These are phyloP conservation scores for Prosopis cineraria DNA, from an alignment of 306 rosid species.

Conservation along the genomic window DNA sequence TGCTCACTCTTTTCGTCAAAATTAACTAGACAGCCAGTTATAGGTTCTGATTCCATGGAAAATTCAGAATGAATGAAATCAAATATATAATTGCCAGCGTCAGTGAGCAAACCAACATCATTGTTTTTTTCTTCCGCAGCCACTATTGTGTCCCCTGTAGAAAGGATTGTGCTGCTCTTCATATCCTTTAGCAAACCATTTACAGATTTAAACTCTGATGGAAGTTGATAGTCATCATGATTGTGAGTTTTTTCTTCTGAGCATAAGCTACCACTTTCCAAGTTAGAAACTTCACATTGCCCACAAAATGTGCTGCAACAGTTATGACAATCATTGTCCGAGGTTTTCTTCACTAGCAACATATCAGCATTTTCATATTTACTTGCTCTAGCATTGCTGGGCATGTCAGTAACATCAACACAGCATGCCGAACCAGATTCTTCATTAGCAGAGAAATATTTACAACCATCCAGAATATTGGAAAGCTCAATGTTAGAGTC, in stretches of 20 bases:
- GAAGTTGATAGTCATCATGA: not conserved
- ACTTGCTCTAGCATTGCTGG: conserved; percentile 37
- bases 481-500: conserved; percentile 37
- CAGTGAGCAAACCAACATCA: not conserved
- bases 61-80: not conserved
- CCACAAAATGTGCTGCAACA: conserved; percentile 35
- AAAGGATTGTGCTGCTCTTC: not conserved
- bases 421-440: conserved; percentile 37
- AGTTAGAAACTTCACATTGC: conserved; percentile 33
- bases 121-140: not conserved
- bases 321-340: conserved; percentile 35
- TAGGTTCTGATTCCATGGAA: not conserved
- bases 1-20: not conserved
- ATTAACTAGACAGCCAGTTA: not conserved
- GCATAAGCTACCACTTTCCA: not conserved
- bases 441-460: conserved; percentile 26
- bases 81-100: not conserved
- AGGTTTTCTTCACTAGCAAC: conserved; percentile 28
- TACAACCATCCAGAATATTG: conserved; percentile 30
- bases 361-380: conserved; percentile 46
- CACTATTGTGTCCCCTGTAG: not conserved
- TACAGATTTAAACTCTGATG: not conserved
- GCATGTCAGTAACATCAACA: conserved; percentile 33
- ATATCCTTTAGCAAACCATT: not conserved
- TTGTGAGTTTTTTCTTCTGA: not conserved